Base-by-base conservation (phyloP, 176 grass and related monocot species). In the Hsuehochloa calcarea region DNA sequence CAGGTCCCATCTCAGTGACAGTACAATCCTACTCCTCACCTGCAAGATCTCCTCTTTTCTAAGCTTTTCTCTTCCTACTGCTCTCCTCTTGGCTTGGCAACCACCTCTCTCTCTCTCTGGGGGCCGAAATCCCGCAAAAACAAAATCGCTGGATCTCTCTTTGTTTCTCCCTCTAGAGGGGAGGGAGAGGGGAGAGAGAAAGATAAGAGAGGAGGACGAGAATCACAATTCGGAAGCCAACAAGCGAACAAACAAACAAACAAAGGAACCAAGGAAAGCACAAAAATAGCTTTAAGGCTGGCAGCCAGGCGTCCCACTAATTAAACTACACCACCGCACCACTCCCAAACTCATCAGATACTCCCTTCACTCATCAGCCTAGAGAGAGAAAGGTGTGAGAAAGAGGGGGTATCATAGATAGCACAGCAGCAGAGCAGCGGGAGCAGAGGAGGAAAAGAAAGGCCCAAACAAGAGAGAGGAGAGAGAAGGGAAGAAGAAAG, bases 221-320 rank as follows among this genome's bases (percentile, higher is more conserved):
- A 82, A 80, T 85, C 70, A n/a, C 22, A 38, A 37, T 40, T 52
- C 10, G 5, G 50, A 59, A 82, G 29, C 4, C 65, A 91, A 85
- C 76, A 87, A 80, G 87, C 50, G 85, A 93, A 55, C 65, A 87
- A 93, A 85, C 80, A 87, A 93, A 85, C 80, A 51, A 82, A 92
- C 76, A 88, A 35, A 88, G 60, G 8, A 88, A 82, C 61, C 76
- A 87, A 75, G 50, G 69, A 91, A 80, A 82, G 84, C 82, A 91
- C 82, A 93, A 89, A 93, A 91, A 93, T 88, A 86, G 91, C 70
- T 90, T 82, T 54, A 52, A 65, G 68, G 27, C 66, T 40, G 37
- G 14, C 49, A 54, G 52, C 31, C 38, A 9, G 41, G 23, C 74
- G 74, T 59, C 62, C 14, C 74, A 52, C 82, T 72, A 85, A 80